phyloP scores from a whole-genome alignment of 306 rosid genomes.

The Citrullus colocynthis region DNA sequence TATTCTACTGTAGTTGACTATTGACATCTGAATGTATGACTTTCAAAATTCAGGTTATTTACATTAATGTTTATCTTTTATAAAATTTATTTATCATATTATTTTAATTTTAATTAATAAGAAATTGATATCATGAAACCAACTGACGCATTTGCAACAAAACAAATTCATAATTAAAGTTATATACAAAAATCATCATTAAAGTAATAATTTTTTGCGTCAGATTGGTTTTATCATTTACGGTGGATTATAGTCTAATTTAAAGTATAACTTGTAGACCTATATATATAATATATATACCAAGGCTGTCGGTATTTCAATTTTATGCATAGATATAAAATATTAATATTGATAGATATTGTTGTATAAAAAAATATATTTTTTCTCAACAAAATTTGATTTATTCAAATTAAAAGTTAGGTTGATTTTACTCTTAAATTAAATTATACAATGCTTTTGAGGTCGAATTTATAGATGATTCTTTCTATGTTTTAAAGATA shows the following conservation, averaged over 20 bases:
- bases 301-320: no score
- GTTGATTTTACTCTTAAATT: no score
- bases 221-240: neutral
- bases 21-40: neutral
- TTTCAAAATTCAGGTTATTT: neutral
- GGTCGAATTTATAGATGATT: no score
- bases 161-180: neutral
- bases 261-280: no score
- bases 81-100: neutral
- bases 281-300: no score
- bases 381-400: no score
- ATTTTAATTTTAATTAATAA: neutral
- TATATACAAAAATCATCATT: neutral
- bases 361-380: no score
- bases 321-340: no score
- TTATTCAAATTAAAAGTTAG: no score
- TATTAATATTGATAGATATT: no score
- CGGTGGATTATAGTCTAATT: neutral
- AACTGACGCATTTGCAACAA: neutral
- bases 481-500: no score
- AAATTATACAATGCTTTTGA: no score
- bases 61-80: neutral
- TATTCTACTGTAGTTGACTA: neutral
- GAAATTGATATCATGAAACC: neutral
- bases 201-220: neutral